Conservation (phyloP, 208 protist species). For the Trypanosoma congolense region DNA sequence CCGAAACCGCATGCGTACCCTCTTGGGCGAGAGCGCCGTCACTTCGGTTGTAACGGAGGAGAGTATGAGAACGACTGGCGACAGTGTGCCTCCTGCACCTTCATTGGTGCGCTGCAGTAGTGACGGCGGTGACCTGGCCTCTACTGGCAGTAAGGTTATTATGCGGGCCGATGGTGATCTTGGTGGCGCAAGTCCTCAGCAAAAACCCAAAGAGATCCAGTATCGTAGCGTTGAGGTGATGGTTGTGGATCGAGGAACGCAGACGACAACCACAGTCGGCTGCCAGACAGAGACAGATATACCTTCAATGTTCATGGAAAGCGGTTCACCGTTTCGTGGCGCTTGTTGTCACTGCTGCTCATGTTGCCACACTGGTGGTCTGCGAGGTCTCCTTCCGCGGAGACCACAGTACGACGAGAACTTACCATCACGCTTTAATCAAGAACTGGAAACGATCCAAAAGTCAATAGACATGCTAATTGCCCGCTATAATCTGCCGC, state of each 20-base stretch:
- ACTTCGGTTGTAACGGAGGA: conserved; percentile 15
- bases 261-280: conserved; percentile 59
- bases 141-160: no score
- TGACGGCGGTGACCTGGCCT: no score
- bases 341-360: background rate
- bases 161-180: no score
- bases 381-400: conserved; percentile 12
- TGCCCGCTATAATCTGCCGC: conserved; percentile 77
- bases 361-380: conserved; percentile 2
- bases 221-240: conserved; percentile 65
- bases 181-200: no score
- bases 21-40: conserved; percentile 42
- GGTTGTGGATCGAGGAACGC: conserved; percentile 80
- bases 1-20: conserved; percentile 46
- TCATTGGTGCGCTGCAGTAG: no score
- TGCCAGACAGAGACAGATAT: conserved; percentile 69
- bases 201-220: background rate
- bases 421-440: conserved; percentile 28
- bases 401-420: conserved; percentile 21
- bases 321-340: background rate
- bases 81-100: no score
- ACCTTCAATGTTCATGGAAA: conserved; percentile 5
- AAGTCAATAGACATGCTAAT: conserved; percentile 83
- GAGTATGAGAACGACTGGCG: background rate
- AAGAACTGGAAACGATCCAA: conserved; percentile 74